Percentiles rank a stretch among this genome's conserved stretches.
Evolutionary conservation across 352 stramenopile genomes (phyloP).

Genomic region (Phytopythium oedochilum): DNA sequence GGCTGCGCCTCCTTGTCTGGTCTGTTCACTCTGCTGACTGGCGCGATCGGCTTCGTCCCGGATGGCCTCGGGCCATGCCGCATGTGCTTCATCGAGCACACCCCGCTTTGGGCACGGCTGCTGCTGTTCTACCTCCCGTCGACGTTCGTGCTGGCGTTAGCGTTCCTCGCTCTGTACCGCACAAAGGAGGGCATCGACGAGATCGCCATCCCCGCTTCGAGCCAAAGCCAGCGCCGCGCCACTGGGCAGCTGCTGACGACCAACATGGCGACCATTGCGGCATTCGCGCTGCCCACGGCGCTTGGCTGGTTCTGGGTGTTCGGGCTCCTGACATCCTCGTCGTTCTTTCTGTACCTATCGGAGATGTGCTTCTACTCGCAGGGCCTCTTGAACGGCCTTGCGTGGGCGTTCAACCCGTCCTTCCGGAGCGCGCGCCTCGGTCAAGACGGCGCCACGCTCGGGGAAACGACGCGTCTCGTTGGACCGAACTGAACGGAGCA

Average conservation of each 20-base stretch:
- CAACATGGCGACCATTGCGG: slow-evolving; percentile 32
- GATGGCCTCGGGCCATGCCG: slow-evolving; percentile 53
- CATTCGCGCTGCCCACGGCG: slow-evolving; percentile 36
- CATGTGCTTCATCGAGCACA: slow-evolving; percentile 44
- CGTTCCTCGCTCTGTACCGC: slow-evolving; percentile 27
- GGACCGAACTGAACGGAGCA: slow-evolving; percentile 21
- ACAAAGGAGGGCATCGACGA: slow-evolving; percentile 9
- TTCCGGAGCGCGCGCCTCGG: slow-evolving; percentile 36
- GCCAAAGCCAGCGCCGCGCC: slow-evolving; percentile 35
- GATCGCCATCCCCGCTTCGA: slow-evolving; percentile 16
- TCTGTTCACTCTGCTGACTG: slow-evolving; percentile 43
- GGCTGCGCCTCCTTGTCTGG: slow-evolving; percentile 28
- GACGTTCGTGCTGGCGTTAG: slow-evolving; percentile 28
- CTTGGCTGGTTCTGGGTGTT: slow-evolving; percentile 39
- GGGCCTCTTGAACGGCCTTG: slow-evolving; percentile 47
- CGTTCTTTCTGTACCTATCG: slow-evolving; percentile 43
- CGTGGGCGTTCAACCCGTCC: slow-evolving; percentile 56
- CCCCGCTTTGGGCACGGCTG: slow-evolving; percentile 47
- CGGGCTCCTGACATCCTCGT: slow-evolving; percentile 26
- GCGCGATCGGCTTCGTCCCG: slow-evolving; percentile 66
- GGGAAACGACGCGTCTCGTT: slow-evolving; percentile 21
- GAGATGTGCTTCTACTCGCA: slow-evolving; percentile 66
- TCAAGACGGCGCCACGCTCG: slow-evolving; percentile 14
- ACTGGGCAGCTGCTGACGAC: slow-evolving; percentile 45
- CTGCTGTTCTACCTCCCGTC: slow-evolving; percentile 58